Percentiles rank a stretch among this genome's conserved stretches.
Conservation (phyloP, 768 basidiomycete genomes). For the Calvatia gigantea region DNA sequence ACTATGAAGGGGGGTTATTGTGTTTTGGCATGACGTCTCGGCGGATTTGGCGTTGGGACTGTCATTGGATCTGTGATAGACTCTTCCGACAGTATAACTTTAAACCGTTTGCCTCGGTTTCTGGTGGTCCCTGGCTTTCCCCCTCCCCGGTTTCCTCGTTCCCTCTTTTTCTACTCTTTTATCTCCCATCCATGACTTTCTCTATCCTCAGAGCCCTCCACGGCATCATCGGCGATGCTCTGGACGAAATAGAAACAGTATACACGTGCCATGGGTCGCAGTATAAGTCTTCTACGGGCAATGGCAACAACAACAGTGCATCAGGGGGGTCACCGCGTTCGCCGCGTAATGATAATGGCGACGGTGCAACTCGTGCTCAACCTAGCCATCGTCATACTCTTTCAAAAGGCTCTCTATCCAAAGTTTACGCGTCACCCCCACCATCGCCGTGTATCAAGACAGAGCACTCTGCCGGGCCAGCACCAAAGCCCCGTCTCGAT, state of each 20-base stretch:
- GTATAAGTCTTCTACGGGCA: constrained; percentile 11
- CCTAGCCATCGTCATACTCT: constrained; percentile 2
- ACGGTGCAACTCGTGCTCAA: neutral
- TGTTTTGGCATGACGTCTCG: constrained; percentile 7
- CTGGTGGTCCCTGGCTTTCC: constrained; percentile 2
- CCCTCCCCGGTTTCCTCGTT: neutral
- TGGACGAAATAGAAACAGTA: constrained; percentile 64
- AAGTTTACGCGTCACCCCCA: constrained; percentile 30
- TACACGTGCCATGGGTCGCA: constrained; percentile 33
- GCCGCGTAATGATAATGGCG: no score
- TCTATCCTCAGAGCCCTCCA: constrained; percentile 61
- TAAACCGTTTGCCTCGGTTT: neutral
- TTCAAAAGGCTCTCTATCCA: constrained; percentile 14
- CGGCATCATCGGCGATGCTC: constrained; percentile 61
- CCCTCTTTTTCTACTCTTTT: constrained; percentile 1
- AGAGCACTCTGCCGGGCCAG: constrained; percentile 8
- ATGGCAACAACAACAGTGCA: constrained; percentile 12
- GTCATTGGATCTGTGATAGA: no score
- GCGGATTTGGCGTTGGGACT: constrained; percentile 4
- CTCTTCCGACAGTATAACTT: no score
- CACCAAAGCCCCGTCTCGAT: constrained; percentile 29
- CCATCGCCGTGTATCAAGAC: constrained; percentile 27
- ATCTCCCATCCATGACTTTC: constrained; percentile 70
- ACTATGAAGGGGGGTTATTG: no score
- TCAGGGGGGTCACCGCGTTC: neutral